Conservation (phyloP, 1,139 yeast species). For the Petasospora rhodanensis region DNA sequence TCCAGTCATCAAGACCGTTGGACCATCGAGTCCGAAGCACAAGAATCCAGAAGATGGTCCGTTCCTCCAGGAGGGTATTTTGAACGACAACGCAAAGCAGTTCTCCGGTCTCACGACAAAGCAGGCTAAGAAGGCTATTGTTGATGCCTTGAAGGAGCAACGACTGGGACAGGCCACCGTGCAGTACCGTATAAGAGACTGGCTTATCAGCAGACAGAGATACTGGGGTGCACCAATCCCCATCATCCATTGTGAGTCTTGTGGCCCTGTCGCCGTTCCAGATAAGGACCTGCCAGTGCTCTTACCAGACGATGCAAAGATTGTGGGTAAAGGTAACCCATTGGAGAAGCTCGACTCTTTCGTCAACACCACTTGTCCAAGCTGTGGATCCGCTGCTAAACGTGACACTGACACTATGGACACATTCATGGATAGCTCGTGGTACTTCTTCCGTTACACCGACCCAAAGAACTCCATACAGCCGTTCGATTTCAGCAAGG, state of each 20-base stretch:
- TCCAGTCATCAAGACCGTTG: slow-evolving; percentile 42
- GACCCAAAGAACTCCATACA: slow-evolving; percentile 58
- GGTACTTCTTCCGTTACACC: slow-evolving; percentile 86
- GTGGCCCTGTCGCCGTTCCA: slow-evolving; percentile 92
- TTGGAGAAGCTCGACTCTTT: slow-evolving; percentile 65
- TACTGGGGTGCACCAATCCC: slow-evolving; percentile 99
- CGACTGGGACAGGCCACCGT: slow-evolving; percentile 44
- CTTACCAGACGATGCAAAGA: slow-evolving; percentile 56
- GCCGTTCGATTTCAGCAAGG: slow-evolving; percentile 53
- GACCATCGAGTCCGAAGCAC: slow-evolving; percentile 28
- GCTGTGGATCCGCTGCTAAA: slow-evolving; percentile 68
- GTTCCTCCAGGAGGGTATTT: slow-evolving; percentile 49
- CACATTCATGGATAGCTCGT: slow-evolving; percentile 94
- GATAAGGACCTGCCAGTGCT: slow-evolving; percentile 77
- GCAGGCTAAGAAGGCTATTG: slow-evolving; percentile 51
- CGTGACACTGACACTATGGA: slow-evolving; percentile 99
- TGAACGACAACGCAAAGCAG: slow-evolving; percentile 47
- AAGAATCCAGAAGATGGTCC: slow-evolving; percentile 31
- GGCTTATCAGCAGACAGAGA: slow-evolving; percentile 92
- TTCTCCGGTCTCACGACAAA: slow-evolving; percentile 45
- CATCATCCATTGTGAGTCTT: slow-evolving; percentile 73
- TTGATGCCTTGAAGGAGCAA: slow-evolving; percentile 35
- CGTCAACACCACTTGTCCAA: slow-evolving; percentile 73
- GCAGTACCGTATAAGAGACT: slow-evolving; percentile 73
- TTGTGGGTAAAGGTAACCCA: slow-evolving; percentile 64